A percentile compares a stretch with the other conserved stretches of the same genome.
These are phyloP conservation scores for Ophiosphaerella narmari DNA, from an alignment of 2,329 filamentous ascomycete species.

Conservation along the genomic window DNA sequence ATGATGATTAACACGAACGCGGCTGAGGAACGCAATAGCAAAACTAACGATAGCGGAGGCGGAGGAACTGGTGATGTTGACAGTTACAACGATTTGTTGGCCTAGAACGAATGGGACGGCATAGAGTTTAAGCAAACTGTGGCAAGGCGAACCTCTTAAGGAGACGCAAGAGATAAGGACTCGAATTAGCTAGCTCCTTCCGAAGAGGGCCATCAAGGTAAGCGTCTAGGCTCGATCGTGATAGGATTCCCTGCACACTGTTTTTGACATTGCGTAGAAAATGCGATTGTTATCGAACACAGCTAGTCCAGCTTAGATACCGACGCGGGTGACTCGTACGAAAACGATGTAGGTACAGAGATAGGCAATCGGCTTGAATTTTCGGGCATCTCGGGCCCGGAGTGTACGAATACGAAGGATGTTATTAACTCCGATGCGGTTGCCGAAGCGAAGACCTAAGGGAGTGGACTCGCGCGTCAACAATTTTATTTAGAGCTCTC, in stretches of 20 bases:
- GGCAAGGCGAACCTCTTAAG: constrained; percentile 4
- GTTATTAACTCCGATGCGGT: too few relatives aligned
- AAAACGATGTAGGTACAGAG: neutral
- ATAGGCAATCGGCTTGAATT: neutral
- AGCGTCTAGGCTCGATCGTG: neutral
- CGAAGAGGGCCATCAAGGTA: constrained; percentile 12
- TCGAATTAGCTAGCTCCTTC: constrained; percentile 9
- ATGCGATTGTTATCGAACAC: neutral
- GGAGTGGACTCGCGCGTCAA: constrained; percentile 3
- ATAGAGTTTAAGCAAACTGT: constrained; percentile 1
- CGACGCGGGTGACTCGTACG: neutral
- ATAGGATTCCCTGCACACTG: neutral
- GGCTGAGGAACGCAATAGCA: constrained; percentile 1
- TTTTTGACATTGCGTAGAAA: neutral
- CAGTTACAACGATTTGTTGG: neutral
- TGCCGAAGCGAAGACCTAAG: neutral
- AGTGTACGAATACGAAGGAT: neutral
- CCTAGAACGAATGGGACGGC: neutral
- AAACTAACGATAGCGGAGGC: neutral
- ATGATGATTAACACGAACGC: constrained; percentile 2
- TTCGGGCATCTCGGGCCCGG: neutral
- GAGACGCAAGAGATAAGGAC: constrained; percentile 6
- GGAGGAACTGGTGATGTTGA: neutral
- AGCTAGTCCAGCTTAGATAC: neutral
- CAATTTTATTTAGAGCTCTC: constrained; percentile 4